Conservation (phyloP, 495 filamentous ascomycete genomes). For the Xylaria sp. region DNA sequence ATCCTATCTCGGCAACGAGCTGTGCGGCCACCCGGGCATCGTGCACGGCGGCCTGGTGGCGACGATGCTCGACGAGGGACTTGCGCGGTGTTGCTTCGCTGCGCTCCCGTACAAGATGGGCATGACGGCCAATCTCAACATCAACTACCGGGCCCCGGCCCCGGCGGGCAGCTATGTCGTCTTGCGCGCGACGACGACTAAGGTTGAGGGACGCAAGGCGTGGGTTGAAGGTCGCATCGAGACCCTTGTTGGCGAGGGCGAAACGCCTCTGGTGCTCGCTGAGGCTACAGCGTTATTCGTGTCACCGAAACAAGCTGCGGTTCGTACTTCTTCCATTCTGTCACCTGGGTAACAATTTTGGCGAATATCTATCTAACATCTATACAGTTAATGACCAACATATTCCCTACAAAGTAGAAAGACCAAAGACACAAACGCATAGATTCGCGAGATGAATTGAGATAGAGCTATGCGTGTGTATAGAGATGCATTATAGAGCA, state of each 20-base stretch:
- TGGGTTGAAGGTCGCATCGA: constrained; percentile 95
- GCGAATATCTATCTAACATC: constrained; percentile 13
- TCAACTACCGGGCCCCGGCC: constrained; percentile 85
- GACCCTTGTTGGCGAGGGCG: constrained; percentile 68
- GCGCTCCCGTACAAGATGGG: constrained; percentile 88
- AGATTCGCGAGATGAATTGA: background rate
- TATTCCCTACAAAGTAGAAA: constrained; percentile 48
- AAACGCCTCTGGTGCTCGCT: constrained; percentile 70
- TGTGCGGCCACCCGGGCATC: constrained; percentile 92
- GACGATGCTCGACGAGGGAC: constrained; percentile 89
- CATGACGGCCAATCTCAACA: constrained; percentile 88
- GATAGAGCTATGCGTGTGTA: constrained; percentile 1
- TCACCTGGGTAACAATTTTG: background rate
- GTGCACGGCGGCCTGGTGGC: constrained; percentile 92
- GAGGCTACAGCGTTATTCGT: constrained; percentile 88
- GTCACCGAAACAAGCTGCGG: constrained; percentile 83
- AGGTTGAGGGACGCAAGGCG: constrained; percentile 92
- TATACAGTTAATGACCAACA: constrained; percentile 50
- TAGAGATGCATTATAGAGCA: background rate
- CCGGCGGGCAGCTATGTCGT: constrained; percentile 80
- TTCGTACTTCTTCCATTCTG: constrained; percentile 49
- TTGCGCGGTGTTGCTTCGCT: constrained; percentile 89
- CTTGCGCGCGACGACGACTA: constrained; percentile 79
- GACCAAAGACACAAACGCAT: background rate
- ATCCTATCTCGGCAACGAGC: constrained; percentile 76